phyloP scores from a whole-genome alignment of 768 basidiomycete genomes.

The Terana coerulea region DNA sequence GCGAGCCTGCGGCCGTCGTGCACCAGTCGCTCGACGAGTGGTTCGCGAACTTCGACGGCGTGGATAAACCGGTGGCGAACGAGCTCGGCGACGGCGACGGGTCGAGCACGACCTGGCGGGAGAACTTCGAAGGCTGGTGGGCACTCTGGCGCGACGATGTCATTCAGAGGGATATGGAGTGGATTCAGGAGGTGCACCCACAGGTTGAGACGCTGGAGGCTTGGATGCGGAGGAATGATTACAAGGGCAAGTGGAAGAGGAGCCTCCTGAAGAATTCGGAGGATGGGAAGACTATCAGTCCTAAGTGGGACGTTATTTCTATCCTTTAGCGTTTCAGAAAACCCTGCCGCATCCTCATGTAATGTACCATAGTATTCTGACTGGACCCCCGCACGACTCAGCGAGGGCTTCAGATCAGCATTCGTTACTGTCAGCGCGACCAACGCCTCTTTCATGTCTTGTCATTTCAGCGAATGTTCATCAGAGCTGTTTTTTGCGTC shows the following conservation, averaged over 20 bases:
- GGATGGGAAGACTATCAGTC: conserved; percentile 17
- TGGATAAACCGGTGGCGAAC: conserved; percentile 21
- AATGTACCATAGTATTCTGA: no score
- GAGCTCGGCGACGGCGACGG: conserved; percentile 15
- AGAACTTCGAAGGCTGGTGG: conserved; percentile 45
- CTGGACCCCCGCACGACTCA: no score
- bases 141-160: conserved; percentile 40
- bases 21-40: conserved; percentile 21
- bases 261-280: conserved; percentile 22
- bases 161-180: conserved; percentile 40
- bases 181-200: conserved; percentile 39
- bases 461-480: no score
- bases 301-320: neutral
- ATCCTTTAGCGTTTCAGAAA: neutral
- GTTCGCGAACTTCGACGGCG: conserved; percentile 15
- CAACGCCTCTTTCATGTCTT: no score
- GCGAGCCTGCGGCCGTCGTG: conserved; percentile 20
- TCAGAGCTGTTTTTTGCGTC: no score
- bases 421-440: no score
- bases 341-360: no score
- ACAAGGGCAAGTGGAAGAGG: conserved; percentile 20
- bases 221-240: conserved; percentile 38
- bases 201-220: conserved; percentile 32
- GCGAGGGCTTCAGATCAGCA: no score
- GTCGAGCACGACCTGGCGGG: conserved; percentile 20